These are phyloP conservation scores for Talaromyces wortmannii DNA, from an alignment of 495 filamentous ascomycete genomes.

Conservation along the genomic window DNA sequence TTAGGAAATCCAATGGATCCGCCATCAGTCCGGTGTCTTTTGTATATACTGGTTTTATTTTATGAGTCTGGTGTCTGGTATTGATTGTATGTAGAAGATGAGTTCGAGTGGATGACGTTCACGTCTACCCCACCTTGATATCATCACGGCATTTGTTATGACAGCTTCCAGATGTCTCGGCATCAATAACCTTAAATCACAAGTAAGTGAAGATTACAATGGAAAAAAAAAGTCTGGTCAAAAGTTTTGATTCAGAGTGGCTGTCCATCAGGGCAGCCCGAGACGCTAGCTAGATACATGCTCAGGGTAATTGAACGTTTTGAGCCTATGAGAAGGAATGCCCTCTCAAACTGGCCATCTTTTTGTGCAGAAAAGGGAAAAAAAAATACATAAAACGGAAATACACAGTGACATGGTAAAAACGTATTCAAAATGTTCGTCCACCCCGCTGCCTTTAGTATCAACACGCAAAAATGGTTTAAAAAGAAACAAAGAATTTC, in stretches of 20 bases:
- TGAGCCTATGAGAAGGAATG: no score
- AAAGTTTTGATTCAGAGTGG: not conserved
- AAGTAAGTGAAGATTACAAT: not conserved
- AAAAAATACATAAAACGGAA: not conserved
- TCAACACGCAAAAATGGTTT: not conserved
- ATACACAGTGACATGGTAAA: not conserved
- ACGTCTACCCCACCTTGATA: no score
- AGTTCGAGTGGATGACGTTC: not conserved
- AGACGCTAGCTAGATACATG: conserved; percentile 2
- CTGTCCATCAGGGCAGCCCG: not conserved
- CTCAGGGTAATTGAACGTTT: not conserved
- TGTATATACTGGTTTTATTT: not conserved
- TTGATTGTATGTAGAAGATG: not conserved
- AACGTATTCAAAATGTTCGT: not conserved
- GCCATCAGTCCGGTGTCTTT: not conserved
- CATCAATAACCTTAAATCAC: no score
- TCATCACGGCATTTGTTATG: no score
- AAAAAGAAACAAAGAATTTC: not conserved
- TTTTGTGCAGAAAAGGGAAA: not conserved
- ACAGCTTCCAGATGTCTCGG: no score
- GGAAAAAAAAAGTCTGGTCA: not conserved
- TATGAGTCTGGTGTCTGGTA: no score
- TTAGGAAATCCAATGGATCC: conserved; percentile 34
- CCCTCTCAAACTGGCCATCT: no score
- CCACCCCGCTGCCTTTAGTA: not conserved